Base-by-base conservation (phyloP, 805 yeast genomes). In the Schizosaccharomyces japonicus region DNA sequence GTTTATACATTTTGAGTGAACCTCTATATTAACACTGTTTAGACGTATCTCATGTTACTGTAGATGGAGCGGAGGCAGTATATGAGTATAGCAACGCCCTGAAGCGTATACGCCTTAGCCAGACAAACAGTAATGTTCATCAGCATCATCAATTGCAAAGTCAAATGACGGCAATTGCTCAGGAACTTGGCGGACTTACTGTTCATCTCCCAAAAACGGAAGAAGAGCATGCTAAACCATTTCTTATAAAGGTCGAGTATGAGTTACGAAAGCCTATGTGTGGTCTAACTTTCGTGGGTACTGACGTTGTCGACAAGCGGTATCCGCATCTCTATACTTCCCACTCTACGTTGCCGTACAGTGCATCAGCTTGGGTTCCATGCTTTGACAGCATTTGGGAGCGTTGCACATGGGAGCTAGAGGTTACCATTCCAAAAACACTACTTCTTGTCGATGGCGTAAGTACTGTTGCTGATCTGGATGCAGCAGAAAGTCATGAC, bases 291-390 rank as follows among this genome's bases (percentile, higher is more conserved):
- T 90, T 90, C 59, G 75, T 76, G 32, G 75, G 76, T 8, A 59
- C 61, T 8, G 65, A 69, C 44, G 65, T 76, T 1, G 66, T 53
- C 5, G 48, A 61, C 17, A 67, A 67, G 15, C 59, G 58, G 31
- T 62, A 64, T 44, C 83, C 94, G 93, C 90, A 78, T 56, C 92
- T 82, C 1, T 84, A 80, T 60, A 87, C 96, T 0, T 67, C 73
- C 1, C 85, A 87, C 56, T 69, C 81, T 3, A 84, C 82, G 27
- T 62, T 77, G 42, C 82, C 83, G 15, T 69, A 79, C 3, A 73
- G 90, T 13, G 80, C 96, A 0, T 81, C 94, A 2, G 78, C 84
- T n/a, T 90, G 99, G 99, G 80, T 90, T 45, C 99, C 99, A 0
- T 90, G 98, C 58, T 70, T 90, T 4, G 95, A 90, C 53, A 80